Evolutionary conservation across 768 basidiomycete species (phyloP).

Genomic region (Psilocybe subaeruginosa): DNA sequence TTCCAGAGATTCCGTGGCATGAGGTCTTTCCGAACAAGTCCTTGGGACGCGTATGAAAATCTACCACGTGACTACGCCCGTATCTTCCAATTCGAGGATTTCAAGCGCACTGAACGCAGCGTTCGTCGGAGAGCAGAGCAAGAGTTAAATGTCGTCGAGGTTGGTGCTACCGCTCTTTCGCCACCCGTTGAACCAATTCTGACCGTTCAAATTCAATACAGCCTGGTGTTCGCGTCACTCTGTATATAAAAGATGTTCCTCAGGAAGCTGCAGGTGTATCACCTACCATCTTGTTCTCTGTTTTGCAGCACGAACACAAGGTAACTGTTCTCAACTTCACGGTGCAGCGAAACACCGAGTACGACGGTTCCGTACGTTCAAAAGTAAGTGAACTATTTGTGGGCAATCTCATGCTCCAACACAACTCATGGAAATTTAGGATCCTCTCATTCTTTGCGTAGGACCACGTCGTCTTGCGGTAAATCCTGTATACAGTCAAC

Average conservation of each 20-base stretch:
- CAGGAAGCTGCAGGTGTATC: conserved; percentile 48
- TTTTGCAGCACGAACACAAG: conserved; percentile 97
- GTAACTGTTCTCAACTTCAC: conserved; percentile 90
- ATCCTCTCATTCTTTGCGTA: conserved; percentile 85
- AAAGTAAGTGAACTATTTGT: conserved; percentile 56
- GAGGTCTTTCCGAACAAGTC: conserved; percentile 91
- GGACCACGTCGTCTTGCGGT: conserved; percentile 86
- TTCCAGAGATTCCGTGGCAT: conserved; percentile 94
- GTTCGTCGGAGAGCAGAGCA: conserved; percentile 69
- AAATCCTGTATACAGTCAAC: conserved; percentile 92
- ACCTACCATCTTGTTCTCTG: conserved; percentile 74
- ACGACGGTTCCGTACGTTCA: conserved; percentile 82
- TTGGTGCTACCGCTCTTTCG: conserved; percentile 33
- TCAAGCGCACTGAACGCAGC: conserved; percentile 78
- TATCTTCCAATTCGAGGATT: conserved; percentile 97
- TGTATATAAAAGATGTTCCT: conserved; percentile 79
- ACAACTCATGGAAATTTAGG: conserved; percentile 44
- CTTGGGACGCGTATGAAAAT: conserved; percentile 98
- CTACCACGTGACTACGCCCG: conserved; percentile 91
- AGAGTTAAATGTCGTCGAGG: conserved; percentile 66
- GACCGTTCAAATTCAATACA: conserved; percentile 30
- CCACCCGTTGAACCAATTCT: neutral
- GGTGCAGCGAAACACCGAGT: conserved; percentile 95
- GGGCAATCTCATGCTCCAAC: no score
- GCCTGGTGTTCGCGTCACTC: conserved; percentile 82